Percentiles rank a stretch among this genome's conserved stretches.
phyloP scores from a whole-genome alignment of 148 eudicot genomes.

The Rhododendron mucronatum region DNA sequence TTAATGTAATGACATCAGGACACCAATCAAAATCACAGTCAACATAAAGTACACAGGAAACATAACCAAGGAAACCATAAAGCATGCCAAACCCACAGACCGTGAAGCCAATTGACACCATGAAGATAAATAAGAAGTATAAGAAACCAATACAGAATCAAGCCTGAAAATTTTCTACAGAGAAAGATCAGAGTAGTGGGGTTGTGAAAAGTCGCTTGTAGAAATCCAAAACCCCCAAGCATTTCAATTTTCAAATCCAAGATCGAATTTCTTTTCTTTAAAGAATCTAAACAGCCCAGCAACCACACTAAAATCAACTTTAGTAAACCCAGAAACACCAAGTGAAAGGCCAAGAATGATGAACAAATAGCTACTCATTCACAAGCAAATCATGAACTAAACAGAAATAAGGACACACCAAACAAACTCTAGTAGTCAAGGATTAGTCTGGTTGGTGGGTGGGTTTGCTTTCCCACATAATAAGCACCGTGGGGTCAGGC shows the following conservation, averaged over 20 bases:
- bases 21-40: not conserved
- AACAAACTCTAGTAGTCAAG: not conserved
- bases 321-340: not conserved
- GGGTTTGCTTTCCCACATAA: too few species aligned
- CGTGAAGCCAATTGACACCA: not conserved
- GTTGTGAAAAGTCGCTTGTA: not conserved
- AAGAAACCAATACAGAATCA: not conserved
- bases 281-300: not conserved
- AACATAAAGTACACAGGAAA: not conserved
- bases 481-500: too few species aligned
- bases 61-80: not conserved
- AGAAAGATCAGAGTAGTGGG: not conserved
- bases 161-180: not conserved
- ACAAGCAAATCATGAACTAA: not conserved
- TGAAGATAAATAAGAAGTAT: not conserved
- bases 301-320: not conserved
- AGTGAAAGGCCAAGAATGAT: not conserved
- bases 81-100: not conserved
- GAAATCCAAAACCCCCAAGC: not conserved
- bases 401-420: not conserved
- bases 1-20: not conserved
- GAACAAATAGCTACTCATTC: not conserved
- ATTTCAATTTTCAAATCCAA: not conserved
- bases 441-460: too few species aligned
- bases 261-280: not conserved